Evolutionary conservation across 768 basidiomycete genomes (phyloP).

Genomic region (Tylopilus sp.): DNA sequence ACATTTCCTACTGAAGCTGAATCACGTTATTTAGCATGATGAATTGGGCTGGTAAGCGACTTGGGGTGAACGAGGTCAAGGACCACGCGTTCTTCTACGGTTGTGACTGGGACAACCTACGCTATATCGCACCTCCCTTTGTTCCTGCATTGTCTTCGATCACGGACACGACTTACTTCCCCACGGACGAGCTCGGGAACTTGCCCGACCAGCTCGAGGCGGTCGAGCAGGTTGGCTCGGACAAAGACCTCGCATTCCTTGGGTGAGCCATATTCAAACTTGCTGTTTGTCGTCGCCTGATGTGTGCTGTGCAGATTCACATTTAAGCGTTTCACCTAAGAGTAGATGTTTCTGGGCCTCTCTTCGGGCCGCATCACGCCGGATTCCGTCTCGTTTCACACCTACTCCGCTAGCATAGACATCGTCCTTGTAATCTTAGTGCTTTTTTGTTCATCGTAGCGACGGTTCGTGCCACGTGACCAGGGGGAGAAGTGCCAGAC

Average conservation of each 20-base stretch:
- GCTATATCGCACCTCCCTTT: slow-evolving; percentile 94
- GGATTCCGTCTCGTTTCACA: slow-evolving; percentile 14
- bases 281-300: slow-evolving; percentile 1
- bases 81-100: slow-evolving; percentile 92
- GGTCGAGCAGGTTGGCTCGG: slow-evolving; percentile 60
- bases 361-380: not conserved
- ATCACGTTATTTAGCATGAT: slow-evolving; percentile 58
- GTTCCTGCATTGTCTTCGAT: slow-evolving; percentile 90
- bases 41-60: slow-evolving; percentile 71
- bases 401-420: slow-evolving; percentile 29
- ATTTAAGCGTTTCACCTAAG: slow-evolving; percentile 67
- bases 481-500: not conserved
- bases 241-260: slow-evolving; percentile 67
- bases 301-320: slow-evolving; percentile 55
- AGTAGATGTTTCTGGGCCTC: not conserved
- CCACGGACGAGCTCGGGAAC: slow-evolving; percentile 85
- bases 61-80: slow-evolving; percentile 86
- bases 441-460: slow-evolving; percentile 8
- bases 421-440: slow-evolving; percentile 25
- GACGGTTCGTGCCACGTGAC: slow-evolving; percentile 19
- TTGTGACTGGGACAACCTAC: slow-evolving; percentile 89
- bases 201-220: slow-evolving; percentile 56
- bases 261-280: slow-evolving; percentile 40
- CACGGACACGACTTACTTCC: slow-evolving; percentile 96
- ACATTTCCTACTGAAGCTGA: slow-evolving; percentile 6